phyloP scores from a whole-genome alignment of 208 protist species.

The Trypanosoma melophagium region DNA sequence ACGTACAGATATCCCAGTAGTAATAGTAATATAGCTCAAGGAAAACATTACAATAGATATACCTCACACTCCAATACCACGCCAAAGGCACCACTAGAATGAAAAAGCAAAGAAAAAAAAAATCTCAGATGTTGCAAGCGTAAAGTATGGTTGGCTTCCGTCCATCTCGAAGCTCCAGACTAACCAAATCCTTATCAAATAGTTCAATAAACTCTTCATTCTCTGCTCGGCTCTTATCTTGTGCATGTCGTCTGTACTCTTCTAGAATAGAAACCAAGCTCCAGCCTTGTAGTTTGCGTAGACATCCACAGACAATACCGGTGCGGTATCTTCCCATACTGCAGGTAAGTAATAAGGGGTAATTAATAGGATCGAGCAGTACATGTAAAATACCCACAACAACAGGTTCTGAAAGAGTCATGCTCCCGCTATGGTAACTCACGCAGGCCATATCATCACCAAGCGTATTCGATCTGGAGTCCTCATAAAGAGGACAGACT shows the following conservation, averaged over 20 bases:
- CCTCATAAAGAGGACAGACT: slow-evolving; percentile 62
- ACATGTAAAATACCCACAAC: slow-evolving; percentile 93
- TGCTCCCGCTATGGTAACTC: slow-evolving; percentile 35
- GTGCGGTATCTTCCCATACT: slow-evolving; percentile 96
- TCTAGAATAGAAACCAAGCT: slow-evolving; percentile 97
- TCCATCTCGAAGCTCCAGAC: slow-evolving; percentile 55
- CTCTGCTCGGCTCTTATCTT: slow-evolving; percentile 89
- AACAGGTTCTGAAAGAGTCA: slow-evolving; percentile 84
- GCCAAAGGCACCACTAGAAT: too few relatives aligned
- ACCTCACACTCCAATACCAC: neutral
- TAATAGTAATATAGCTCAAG: too few relatives aligned
- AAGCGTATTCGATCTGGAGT: slow-evolving; percentile 18
- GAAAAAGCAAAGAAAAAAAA: neutral
- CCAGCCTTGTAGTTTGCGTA: slow-evolving; percentile 97
- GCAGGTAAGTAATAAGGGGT: slow-evolving; percentile 96
- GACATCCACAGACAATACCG: slow-evolving; percentile 97
- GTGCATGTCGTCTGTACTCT: slow-evolving; percentile 96
- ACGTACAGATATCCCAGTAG: too few relatives aligned
- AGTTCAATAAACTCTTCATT: slow-evolving; percentile 99
- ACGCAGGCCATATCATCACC: slow-evolving; percentile 25
- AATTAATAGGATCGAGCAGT: slow-evolving; percentile 93
- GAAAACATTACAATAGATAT: neutral
- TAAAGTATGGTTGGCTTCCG: slow-evolving; percentile 77
- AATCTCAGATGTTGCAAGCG: neutral
- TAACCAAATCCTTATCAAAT: slow-evolving; percentile 98